Base-by-base conservation (phyloP, 352 stramenopile genomes). In the Phytopythium vexans region DNA sequence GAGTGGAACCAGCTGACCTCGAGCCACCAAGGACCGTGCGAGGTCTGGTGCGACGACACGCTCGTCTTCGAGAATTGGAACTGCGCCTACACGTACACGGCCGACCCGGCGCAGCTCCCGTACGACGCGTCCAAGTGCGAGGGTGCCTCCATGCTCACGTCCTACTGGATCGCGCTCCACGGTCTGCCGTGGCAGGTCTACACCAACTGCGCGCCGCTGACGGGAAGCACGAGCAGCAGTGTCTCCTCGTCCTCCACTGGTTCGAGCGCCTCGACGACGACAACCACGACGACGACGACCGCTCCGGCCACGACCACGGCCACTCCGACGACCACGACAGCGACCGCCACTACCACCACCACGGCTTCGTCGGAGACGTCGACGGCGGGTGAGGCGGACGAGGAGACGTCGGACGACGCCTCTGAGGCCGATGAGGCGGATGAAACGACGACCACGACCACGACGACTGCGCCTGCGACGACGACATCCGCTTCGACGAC, bases 41-140 rank as follows among this genome's bases (percentile, higher is more conserved):
- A 74, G 54, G 42, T 71, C 36, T 74, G 66, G 62, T 74, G 57
- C 56, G 62, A 71, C 62, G 58, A 66, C 41, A 71, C 35, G 21
- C 58, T 49, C 31, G 58, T 62, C 4, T 70, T 65, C 44, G 47
- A 71, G 37, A 49, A 71, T 27, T 52, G 66, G 8, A 68, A 74
- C 49, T 66, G 54, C 41, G 46, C 58, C 4, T 41, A 41, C 7
- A 64, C 62, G 44, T 65, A 66, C 52, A 16, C 54, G 12, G 7
- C 32, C 8, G 37, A 16, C 11, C 49, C 56, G 1, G 61, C 52
- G 39, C 62, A 63, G 41, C 44, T 74, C 10, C 54, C 62, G 38
- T 58, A 62, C 47, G 56, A 66, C 41, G 50, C 51, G 43, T 35
- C 39, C 49, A 70, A 69, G 54, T 76, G 67, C 42, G 33, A 49